Conservation (phyloP, 805 yeast genomes). For the Yarrowia sp. region DNA sequence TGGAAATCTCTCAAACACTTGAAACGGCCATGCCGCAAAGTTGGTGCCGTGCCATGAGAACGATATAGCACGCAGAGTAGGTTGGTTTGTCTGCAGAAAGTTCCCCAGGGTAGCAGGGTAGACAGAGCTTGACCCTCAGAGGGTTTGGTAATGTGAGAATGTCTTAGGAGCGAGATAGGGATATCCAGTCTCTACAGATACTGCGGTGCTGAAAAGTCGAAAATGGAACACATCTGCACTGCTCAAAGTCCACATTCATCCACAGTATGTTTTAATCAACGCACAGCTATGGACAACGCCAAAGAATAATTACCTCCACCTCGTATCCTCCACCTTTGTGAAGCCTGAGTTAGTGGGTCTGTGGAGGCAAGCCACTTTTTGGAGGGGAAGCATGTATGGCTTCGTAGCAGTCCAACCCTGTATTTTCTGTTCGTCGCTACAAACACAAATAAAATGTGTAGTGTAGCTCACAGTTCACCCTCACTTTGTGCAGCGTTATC, state of each 20-base stretch:
- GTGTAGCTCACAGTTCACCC: no score
- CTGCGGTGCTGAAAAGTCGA: no score
- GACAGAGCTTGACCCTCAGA: no score
- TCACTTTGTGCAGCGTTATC: no score
- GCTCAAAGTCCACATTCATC: no score
- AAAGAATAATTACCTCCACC: neutral
- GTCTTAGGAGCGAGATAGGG: neutral
- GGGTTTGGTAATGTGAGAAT: neutral
- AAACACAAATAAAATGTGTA: no score
- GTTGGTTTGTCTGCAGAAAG: no score
- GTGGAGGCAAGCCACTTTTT: neutral
- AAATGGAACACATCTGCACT: no score
- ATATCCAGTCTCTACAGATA: no score
- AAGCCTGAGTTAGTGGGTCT: neutral
- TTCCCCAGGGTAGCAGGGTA: neutral
- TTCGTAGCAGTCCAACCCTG: no score
- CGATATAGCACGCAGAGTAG: neutral
- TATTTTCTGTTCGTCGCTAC: no score
- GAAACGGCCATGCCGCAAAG: neutral
- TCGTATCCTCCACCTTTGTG: neutral
- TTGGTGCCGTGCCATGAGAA: slow-evolving; percentile 3
- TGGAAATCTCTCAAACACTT: neutral
- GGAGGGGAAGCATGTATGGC: no score
- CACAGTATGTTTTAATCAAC: neutral
- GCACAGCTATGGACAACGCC: neutral